Base-by-base conservation (phyloP, 805 yeast genomes). In the Monosporozyma aerobia region DNA sequence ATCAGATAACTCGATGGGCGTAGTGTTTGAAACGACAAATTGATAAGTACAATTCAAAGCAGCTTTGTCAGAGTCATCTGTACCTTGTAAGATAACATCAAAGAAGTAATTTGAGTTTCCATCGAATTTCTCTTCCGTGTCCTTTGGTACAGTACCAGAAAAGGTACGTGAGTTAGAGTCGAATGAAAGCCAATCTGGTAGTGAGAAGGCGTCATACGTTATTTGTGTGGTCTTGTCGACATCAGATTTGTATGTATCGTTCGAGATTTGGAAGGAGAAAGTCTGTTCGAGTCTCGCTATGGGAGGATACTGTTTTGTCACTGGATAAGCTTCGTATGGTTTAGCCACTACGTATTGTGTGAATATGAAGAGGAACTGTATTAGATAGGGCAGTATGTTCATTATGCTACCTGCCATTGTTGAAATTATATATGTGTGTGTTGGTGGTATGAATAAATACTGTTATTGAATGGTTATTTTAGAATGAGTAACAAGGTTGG, bases 111-210 rank as follows among this genome's bases (percentile, higher is more conserved):
- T 69, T 23, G 39, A 25, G 6, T 57, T 57, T 2, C 57, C 62
- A n/a, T 55, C 55, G 19, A 29, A 33, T n/a, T 51, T 40, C 2
- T 19, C 11, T 7, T 19, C n/a, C 1, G 37, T 5, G 9, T 22
- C 19, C 13, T 25, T 22, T 10, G 64, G 51, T 2, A 92, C 95
- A 0, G 81, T 80, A 4, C 99, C 99, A 1, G 79, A 62, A 25
- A 92, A 75, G 0, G 83, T 76, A 50, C 86, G 75, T 3, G 86
- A 66, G 9, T 61, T 51, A 1, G 79, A 59, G 68, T 90, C 95
- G 57, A 92, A 88, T 0, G 73, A 60, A 16, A 94, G 74, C 99
- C 98, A 94, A 5, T 65, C 54, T 1, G 99, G 99, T 49, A 84
- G 71, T 51, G 75, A 70, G 22, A 73, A 67, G 0, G 80, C 85